phyloP scores from a whole-genome alignment of 1,284 basidiomycete genomes.

The Rhodotorula sp. region DNA sequence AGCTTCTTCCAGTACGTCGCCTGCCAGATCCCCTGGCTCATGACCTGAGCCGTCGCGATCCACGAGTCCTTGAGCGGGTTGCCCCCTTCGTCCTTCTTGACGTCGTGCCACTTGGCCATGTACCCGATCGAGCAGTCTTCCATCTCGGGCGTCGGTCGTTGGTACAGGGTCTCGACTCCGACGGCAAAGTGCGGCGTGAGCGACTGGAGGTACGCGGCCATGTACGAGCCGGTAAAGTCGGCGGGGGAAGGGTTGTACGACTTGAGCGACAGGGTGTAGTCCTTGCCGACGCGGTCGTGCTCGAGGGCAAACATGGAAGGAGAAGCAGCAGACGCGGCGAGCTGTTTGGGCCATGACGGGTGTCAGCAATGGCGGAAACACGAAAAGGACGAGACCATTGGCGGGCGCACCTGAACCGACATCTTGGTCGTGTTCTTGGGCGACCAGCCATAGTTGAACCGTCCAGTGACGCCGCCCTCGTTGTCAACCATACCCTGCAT shows the following conservation, averaged over 20 bases:
- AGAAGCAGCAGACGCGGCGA: conserved; percentile 14
- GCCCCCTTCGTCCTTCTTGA: conserved; percentile 34
- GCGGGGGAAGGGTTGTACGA: conserved; percentile 87
- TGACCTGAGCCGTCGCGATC: conserved; percentile 91
- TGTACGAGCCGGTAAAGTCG: conserved; percentile 88
- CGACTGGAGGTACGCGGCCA: conserved; percentile 94
- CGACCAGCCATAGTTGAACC: conserved; percentile 88
- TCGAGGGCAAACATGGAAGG: conserved; percentile 91
- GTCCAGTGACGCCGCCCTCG: conserved; percentile 82
- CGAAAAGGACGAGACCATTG: background rate
- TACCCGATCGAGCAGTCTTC: conserved; percentile 78
- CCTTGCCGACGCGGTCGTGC: conserved; percentile 88
- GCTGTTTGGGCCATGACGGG: background rate
- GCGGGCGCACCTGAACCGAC: conserved; percentile 60
- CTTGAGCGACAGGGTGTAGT: conserved; percentile 86
- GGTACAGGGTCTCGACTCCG: conserved; percentile 86
- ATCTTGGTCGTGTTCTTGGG: conserved; percentile 77
- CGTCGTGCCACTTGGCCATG: conserved; percentile 66
- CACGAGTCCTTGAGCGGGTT: conserved; percentile 52
- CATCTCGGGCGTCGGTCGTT: conserved; percentile 66
- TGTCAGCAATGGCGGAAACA: background rate
- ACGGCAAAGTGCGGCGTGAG: conserved; percentile 85
- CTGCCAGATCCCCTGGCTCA: conserved; percentile 80
- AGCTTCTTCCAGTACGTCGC: conserved; percentile 97
- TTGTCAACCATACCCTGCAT: conserved; percentile 93